Evolutionary conservation across 2,329 filamentous ascomycete species (phyloP), one percentile per base, ranked within the genome.

Genomic region (Botryosphaeria dothidea): DNA sequence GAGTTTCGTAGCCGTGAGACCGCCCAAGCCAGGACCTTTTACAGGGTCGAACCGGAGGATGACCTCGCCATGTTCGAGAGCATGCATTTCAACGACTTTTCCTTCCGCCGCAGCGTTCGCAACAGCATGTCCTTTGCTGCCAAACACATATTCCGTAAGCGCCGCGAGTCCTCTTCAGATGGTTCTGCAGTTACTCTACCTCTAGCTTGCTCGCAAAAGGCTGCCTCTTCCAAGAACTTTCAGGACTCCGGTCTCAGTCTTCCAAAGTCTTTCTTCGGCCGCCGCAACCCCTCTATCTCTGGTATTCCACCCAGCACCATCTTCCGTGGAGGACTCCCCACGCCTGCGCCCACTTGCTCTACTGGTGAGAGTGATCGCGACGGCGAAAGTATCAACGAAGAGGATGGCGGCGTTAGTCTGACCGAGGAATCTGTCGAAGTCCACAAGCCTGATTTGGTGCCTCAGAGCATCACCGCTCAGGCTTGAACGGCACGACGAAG

Each of bases 391-490:
- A 15, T 36, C 38, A 21, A 21, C 19, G 61, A 64, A 5, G 43
- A 45, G 6, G 52, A 58, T 3, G 79, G 82, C 17, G 86, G 85
- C 1, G 77, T 88, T 4, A 85, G 85, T 1, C 72, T 88, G 27
- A 82, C 83, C 3, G 85, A 88, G 70, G 85, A 87, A 71, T 83
- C 81, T 48, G 80, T 86, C 17, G 81, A 81, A 67, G 74, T 79
- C 34, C 80, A 82, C 46, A 73, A 72, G 9, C 78, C 79, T 1
- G 78, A 80, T 61, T 69, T 78, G 34, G n/a, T 46, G 6, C 23
- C 41, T 7, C 56, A 46, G 19, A 9, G 27, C 9, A 31, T 36
- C 27, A 67, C 73, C n/a, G 69, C 69, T 13, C 66, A 68, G 52
- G 67, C 36, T 43, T 65, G 38, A 60, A 34, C 17, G 17, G 15